Evolutionary conservation across 1,284 basidiomycete genomes (phyloP), one percentile per base, ranked within the genome.

Genomic region (Moesziomyces sp.): DNA sequence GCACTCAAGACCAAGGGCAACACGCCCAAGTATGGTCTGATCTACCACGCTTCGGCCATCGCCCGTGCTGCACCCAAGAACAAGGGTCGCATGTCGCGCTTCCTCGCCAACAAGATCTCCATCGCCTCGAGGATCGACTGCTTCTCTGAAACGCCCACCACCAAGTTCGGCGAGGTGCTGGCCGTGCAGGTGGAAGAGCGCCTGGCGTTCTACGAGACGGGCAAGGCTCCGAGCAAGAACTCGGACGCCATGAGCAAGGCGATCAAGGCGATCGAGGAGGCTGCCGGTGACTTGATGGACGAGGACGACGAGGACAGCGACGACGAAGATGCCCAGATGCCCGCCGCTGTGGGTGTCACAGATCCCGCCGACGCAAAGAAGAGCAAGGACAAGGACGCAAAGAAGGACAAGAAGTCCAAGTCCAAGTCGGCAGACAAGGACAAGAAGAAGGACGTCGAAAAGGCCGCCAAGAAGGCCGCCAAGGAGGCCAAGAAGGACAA

Each of bases 1-100:
- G 96, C 96, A 0, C 88, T 99, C 82, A 99, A 99, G 88, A 98
- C 96, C 44, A 99, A 98, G 87, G 94, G 94, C 34, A 97, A 98
- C 86, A 98, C 96, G 0, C 96, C 95, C 60, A 99, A 99, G 93
- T 94, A 82, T 48, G 60, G 65, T 44, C 61, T 74, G 42, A 64
- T 55, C 26, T 80, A 89, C 93, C 19, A 98, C 95, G 87, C 82
- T 5, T 83, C 82, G 2, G 82, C 82, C 45, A 99, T 99, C 83
- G 94, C 94, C 23, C 91, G 96, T 54, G 95, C 97, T 4, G 93
- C 91, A 18, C 89, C 94, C 58, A 97, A 97, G 86, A 91, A 94
- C 88, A 99, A 99, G 88, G 96, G 96, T 40, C 91, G 97, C 66
- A 98, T 98, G 85, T 79, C 79, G 51, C 69, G 80, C 13, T 81